Evolutionary conservation across 106 monocot species (phyloP), one percentile per base, ranked within the genome.

Genomic region (Acorus gramineus): DNA sequence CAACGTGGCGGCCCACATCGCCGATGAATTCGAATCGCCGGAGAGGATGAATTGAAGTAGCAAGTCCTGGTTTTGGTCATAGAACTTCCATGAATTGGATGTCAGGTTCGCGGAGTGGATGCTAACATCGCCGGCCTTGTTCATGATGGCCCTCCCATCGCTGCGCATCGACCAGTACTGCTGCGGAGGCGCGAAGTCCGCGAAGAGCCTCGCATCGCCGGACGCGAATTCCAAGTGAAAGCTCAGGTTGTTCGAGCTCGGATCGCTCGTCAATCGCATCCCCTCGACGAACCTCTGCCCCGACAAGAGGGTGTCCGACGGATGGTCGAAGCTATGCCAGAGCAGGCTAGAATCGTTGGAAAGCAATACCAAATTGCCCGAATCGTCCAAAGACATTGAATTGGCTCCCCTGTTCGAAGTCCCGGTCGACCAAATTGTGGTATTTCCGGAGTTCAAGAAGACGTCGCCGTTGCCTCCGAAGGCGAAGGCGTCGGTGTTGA

Each of bases 241-340:
- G 5, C 49, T 77, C 64, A 77, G 44, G 58, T 73, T 77, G 8
- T 64, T 14, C 48, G 2, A 7, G 47, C 56, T 67, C 11, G 74
- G 68, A 0, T 69, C 62, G 65, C 81, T 82, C 9, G 73, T 57
- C 11, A 92, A 78, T 28, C 8, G 49, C 81, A 82, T 92, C 47
- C 82, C 84, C 4, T 79, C 67, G 0, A 49, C 44, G 61, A 92
- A 84, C 11, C 11, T 81, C 78, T 92, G 92, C 2, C 64, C 67
- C 8, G 87, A 82, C 3, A 92, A 64, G 43, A 92, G 73, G 8
- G 86, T 86, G 55, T 91, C 79, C 0, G 86, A 84, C 2, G 91
- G 91, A 66, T 79, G 61, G 52, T 63, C 59, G 65, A 92, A 92
- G 58, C 92, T 92, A 67, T 87, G 87, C 92, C 92, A 92, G 5